Evolutionary conservation across 495 filamentous ascomycete species (phyloP).

Genomic region (Rostrohypoxylon terebratum): DNA sequence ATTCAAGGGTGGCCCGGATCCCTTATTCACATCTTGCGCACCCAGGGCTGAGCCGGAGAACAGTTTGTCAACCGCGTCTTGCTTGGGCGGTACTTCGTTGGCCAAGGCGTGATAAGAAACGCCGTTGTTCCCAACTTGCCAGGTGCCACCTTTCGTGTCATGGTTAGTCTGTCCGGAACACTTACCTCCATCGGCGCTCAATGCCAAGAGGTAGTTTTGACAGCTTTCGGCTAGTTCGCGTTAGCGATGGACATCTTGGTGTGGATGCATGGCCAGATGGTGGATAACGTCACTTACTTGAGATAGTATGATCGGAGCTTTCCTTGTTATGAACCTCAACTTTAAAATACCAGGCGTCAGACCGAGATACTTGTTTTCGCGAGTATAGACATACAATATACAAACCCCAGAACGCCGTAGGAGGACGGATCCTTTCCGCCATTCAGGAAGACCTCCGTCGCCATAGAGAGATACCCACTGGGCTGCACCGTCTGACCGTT

Average conservation of each 20-base stretch:
- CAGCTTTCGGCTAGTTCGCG: conserved; percentile 39
- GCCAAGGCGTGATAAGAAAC: conserved; percentile 49
- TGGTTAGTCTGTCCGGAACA: conserved; percentile 46
- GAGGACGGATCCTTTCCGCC: conserved; percentile 40
- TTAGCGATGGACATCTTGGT: conserved; percentile 13
- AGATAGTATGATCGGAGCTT: conserved; percentile 44
- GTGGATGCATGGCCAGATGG: neutral
- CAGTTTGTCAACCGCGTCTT: conserved; percentile 49
- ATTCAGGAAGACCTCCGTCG: conserved; percentile 48
- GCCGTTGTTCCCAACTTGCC: conserved; percentile 45
- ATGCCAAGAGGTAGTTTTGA: conserved; percentile 42
- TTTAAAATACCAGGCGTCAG: conserved; percentile 25
- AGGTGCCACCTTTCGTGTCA: conserved; percentile 51
- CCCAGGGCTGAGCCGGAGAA: conserved; percentile 40
- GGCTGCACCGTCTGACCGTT: conserved; percentile 43
- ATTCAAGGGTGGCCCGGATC: conserved; percentile 42
- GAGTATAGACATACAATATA: conserved; percentile 43
- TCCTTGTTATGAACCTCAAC: conserved; percentile 51
- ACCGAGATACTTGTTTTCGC: neutral
- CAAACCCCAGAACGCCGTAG: conserved; percentile 46
- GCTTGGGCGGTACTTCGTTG: conserved; percentile 44
- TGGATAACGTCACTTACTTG: conserved; percentile 31
- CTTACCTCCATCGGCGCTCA: conserved; percentile 39
- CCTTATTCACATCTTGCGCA: conserved; percentile 45
- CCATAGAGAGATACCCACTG: conserved; percentile 47